Conservation (phyloP, 2,329 filamentous ascomycete genomes). For the Zarea fungicola region DNA sequence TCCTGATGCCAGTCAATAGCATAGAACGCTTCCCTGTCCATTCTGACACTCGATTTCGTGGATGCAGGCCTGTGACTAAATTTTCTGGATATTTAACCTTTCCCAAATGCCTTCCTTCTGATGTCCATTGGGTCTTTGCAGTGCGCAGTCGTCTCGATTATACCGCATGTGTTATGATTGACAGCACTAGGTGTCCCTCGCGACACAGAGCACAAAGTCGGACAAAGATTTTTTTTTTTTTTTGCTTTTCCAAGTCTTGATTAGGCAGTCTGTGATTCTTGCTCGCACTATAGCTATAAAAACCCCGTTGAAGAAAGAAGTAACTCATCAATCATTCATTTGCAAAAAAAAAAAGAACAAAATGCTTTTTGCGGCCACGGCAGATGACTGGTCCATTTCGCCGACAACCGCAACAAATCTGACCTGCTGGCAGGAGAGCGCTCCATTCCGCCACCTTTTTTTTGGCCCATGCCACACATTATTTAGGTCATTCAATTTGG, state of each 20-base stretch:
- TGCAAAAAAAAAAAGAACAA: slow-evolving; percentile 1
- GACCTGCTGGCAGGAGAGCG: slow-evolving; percentile 10
- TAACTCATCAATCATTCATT: background rate
- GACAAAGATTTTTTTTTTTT: slow-evolving; percentile 4
- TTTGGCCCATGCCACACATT: slow-evolving; percentile 5
- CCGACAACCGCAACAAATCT: slow-evolving; percentile 9
- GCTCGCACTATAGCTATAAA: slow-evolving; percentile 1
- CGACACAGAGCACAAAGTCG: slow-evolving; percentile 1
- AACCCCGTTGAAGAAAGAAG: background rate
- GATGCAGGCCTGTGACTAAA: slow-evolving; percentile 11
- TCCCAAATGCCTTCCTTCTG: slow-evolving; percentile 1
- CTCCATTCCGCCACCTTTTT: slow-evolving; percentile 7
- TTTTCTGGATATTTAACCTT: background rate
- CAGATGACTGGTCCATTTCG: slow-evolving; percentile 15
- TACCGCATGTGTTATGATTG: background rate
- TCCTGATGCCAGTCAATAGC: too few relatives aligned
- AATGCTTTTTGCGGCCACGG: slow-evolving; percentile 7
- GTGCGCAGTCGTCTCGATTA: too few relatives aligned
- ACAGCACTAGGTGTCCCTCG: slow-evolving; percentile 3
- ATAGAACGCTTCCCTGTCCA: too few relatives aligned
- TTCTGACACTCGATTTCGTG: background rate
- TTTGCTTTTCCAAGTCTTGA: background rate
- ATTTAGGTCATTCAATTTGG: slow-evolving; percentile 10
- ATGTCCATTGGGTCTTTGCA: background rate
- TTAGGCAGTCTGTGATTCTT: slow-evolving; percentile 11